Evolutionary conservation across 139 green algal species (phyloP).

Genomic region (Desmodesmus armatus): DNA sequence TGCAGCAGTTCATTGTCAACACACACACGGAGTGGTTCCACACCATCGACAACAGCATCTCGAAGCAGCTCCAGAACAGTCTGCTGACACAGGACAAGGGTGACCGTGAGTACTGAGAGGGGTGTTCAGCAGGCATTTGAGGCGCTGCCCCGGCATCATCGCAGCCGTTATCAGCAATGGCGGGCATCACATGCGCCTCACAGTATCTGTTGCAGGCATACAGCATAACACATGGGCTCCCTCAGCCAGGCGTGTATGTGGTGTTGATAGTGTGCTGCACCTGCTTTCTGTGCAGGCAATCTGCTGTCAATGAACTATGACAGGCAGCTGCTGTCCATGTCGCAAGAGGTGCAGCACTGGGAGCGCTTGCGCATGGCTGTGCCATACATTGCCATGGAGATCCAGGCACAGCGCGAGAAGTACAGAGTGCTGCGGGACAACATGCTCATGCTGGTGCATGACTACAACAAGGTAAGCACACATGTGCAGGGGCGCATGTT

Average conservation of each 20-base stretch:
- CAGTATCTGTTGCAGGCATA: background rate
- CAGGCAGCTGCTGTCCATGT: conserved; percentile 76
- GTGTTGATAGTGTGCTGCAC: background rate
- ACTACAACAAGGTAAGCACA: conserved; percentile 73
- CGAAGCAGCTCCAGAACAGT: conserved; percentile 71
- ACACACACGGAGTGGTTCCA: conserved; percentile 87
- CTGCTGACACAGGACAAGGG: conserved; percentile 78
- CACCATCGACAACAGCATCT: conserved; percentile 69
- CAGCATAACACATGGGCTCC: no score
- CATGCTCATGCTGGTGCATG: conserved; percentile 65
- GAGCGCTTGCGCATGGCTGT: conserved; percentile 86
- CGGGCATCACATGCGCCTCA: background rate
- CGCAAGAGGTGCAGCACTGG: conserved; percentile 84
- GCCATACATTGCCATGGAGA: conserved; percentile 88
- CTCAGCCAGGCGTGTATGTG: no score
- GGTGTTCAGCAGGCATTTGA: no score
- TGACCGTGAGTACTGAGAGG: conserved; percentile 32
- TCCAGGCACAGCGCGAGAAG: conserved; percentile 86
- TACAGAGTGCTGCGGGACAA: conserved; percentile 86
- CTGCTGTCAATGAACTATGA: conserved; percentile 88
- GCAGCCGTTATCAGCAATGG: background rate
- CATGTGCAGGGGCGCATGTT: background rate
- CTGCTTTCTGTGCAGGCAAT: conserved; percentile 56
- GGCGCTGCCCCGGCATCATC: background rate
- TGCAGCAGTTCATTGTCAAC: conserved; percentile 87